Conservation (phyloP, 352 stramenopile species). For the Thraustochytrium sp. region DNA sequence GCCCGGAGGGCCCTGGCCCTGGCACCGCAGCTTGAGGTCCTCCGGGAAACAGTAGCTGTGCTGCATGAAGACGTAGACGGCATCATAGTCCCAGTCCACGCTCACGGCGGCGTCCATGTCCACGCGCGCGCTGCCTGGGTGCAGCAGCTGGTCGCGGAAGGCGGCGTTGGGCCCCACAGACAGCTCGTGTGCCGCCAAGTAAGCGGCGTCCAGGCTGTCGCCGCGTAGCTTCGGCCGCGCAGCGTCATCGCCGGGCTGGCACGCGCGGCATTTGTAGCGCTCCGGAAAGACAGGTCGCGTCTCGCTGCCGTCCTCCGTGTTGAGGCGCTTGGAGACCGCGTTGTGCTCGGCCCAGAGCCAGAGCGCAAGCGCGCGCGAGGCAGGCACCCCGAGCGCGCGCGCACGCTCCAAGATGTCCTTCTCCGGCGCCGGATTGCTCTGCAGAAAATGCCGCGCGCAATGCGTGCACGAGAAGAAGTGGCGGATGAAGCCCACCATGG, state of each 20-base stretch:
- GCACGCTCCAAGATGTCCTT: not conserved
- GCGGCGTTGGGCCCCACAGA: constrained; percentile 8
- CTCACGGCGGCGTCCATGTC: not conserved
- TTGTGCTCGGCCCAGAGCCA: constrained; percentile 39
- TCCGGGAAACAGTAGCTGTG: constrained; percentile 31
- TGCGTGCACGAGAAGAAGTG: constrained; percentile 35
- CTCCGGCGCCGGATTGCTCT: constrained; percentile 16
- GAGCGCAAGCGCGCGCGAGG: not conserved
- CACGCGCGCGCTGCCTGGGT: not conserved
- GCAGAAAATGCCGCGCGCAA: constrained; percentile 8
- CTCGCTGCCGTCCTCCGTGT: not conserved
- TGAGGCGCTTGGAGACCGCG: constrained; percentile 22
- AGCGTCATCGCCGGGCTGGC: not conserved
- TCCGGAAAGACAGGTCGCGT: not conserved
- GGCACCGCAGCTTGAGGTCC: constrained; percentile 12
- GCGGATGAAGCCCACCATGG: not conserved
- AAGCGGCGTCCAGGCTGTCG: not conserved
- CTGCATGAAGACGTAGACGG: not conserved
- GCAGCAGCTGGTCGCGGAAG: not conserved
- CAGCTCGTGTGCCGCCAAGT: not conserved
- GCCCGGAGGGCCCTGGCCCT: not conserved
- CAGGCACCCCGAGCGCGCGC: not conserved
- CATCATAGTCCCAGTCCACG: constrained; percentile 16
- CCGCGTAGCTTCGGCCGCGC: not conserved
- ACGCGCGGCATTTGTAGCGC: not conserved